Evolutionary conservation across 1,284 basidiomycete genomes (phyloP), one percentile per base, ranked within the genome.

Genomic region (Microbotryum lychnidis-dioicae): DNA sequence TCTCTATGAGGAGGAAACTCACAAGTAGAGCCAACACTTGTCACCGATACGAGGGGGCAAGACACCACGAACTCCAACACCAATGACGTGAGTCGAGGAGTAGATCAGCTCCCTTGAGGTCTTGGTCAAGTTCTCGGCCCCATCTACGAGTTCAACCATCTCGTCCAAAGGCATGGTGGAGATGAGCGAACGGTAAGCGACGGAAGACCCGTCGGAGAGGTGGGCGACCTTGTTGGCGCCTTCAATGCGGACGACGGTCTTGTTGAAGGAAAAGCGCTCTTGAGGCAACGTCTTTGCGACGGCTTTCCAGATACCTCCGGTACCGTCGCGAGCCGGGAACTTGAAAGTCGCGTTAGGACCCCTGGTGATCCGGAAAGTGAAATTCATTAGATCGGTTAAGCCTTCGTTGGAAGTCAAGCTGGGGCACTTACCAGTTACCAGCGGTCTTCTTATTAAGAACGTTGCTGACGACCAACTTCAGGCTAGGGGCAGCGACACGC

Each of bases 231-330:
- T 79, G 47, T 71, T 73, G 42, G 65, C 66, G 14, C 74, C 78
- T 52, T 80, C 76, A 51, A 81, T 73, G 51, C 71, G 71, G 54
- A 68, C 67, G 47, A 81, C 74, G 29, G 74, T 74, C 55, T 72
- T 73, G 65, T 75, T 72, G 71, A 77, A 76, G 27, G 73, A 70
- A 66, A 79, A 76, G 58, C 72, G 73, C 25, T 78, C 74, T 59
- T 72, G 58, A 1, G 79, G 79, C 51, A 81, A 70, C 12, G 75
- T 76, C 59, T 74, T 73, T 50, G 79, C 76, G 20, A 80, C 79
- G 4, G 79, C 78, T 65, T 79, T 79, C 80, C 80, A 81, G 71
- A 80, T 80, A 45, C 77, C 79, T 45, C 79, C 80, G 3, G 79
- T 81, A 25, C 79, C 79, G 62, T 75, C 79, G 48, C 75, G 75